These are phyloP conservation scores for Thalassiosira profunda DNA, from an alignment of 108 stramenopile species.

Conservation along the genomic window DNA sequence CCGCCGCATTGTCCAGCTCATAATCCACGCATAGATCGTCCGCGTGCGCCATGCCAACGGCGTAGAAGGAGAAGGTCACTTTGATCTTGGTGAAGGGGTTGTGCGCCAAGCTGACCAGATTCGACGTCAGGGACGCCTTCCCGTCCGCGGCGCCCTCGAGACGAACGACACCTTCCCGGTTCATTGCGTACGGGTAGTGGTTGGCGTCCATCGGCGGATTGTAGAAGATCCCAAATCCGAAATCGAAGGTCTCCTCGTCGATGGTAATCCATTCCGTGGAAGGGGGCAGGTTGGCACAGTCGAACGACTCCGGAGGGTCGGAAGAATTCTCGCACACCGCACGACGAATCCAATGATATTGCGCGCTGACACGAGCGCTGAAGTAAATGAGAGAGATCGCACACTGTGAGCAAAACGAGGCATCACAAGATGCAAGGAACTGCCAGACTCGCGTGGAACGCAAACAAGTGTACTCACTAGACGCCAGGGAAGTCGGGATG, in stretches of 20 bases:
- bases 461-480: slow-evolving; percentile 39
- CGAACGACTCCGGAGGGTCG: background rate
- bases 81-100: background rate
- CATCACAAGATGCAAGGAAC: too few relatives aligned
- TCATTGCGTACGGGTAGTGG: background rate
- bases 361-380: too few relatives aligned
- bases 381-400: too few relatives aligned
- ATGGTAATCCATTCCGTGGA: background rate
- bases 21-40: background rate
- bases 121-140: background rate
- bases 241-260: background rate
- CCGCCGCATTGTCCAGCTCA: background rate
- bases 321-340: background rate
- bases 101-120: background rate
- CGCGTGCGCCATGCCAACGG: background rate
- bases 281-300: background rate
- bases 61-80: background rate
- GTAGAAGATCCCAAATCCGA: background rate
- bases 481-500: slow-evolving; percentile 37
- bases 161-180: background rate
- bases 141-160: background rate
- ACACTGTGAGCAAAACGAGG: too few relatives aligned
- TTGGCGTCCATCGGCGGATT: background rate
- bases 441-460: background rate
- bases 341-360: background rate